A percentile compares a stretch with the other conserved stretches of the same genome.
These are phyloP conservation scores for Ustilago trichophora DNA, from an alignment of 1,284 basidiomycete species.

Conservation along the genomic window DNA sequence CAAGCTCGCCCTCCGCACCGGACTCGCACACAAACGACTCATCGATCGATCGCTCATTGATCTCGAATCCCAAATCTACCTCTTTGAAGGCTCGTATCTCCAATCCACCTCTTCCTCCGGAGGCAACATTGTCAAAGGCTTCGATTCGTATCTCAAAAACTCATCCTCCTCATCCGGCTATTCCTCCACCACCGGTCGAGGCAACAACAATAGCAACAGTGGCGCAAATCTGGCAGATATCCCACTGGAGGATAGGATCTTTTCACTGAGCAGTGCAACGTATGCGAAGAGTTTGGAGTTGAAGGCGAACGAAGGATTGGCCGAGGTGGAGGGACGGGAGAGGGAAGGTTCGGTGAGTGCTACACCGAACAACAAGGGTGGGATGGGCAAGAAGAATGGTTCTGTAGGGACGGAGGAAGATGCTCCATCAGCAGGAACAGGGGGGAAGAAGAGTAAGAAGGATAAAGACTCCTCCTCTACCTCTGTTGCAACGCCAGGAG, in stretches of 20 bases:
- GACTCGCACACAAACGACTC: slow-evolving; percentile 53
- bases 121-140: slow-evolving; percentile 66
- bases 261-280: slow-evolving; percentile 56
- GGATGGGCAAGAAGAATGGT: no score
- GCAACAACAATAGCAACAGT: background rate
- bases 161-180: slow-evolving; percentile 5
- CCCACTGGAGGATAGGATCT: slow-evolving; percentile 58
- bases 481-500: background rate
- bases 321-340: slow-evolving; percentile 18
- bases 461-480: slow-evolving; percentile 9
- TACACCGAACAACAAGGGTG: background rate
- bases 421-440: background rate
- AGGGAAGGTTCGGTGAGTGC: slow-evolving; percentile 10
- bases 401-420: background rate
- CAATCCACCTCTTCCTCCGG: slow-evolving; percentile 57
- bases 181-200: no score
- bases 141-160: slow-evolving; percentile 62
- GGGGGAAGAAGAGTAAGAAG: slow-evolving; percentile 19
- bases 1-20: slow-evolving; percentile 49
- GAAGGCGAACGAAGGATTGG: slow-evolving; percentile 50
- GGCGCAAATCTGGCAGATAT: slow-evolving; percentile 18
- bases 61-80: slow-evolving; percentile 64
- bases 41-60: slow-evolving; percentile 61
- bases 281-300: slow-evolving; percentile 59
- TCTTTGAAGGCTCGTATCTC: slow-evolving; percentile 65